phyloP scores from a whole-genome alignment of 257 asterid genomes.

The Voacanga thouarsii region DNA sequence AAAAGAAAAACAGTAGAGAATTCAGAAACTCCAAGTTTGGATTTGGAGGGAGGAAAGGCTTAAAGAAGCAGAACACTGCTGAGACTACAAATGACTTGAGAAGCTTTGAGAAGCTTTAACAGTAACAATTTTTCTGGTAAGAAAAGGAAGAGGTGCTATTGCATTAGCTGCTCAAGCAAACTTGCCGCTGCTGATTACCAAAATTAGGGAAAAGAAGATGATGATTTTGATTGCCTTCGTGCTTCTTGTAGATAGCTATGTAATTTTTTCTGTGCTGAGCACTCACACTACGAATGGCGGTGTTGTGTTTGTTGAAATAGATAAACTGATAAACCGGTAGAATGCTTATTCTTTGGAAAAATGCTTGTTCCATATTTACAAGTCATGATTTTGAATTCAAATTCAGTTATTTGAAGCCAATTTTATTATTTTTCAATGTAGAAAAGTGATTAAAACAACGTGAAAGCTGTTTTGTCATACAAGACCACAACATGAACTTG shows the following conservation, averaged over 20 bases:
- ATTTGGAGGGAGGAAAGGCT: constrained; percentile 87
- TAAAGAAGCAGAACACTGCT: constrained; percentile 82
- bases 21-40: constrained; percentile 67
- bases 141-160: constrained; percentile 41
- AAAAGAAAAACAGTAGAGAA: constrained; percentile 51
- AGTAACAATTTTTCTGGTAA: constrained; percentile 38
- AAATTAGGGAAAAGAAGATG: not conserved
- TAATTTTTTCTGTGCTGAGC: not conserved
- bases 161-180: not conserved
- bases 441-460: too few species aligned
- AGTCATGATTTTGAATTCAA: too few species aligned
- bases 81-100: constrained; percentile 77
- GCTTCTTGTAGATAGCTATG: not conserved
- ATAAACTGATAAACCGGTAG: too few species aligned
- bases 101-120: constrained; percentile 45
- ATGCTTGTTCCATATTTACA: not conserved
- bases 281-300: too few species aligned
- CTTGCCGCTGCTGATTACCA: not conserved
- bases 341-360: not conserved
- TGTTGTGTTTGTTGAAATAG: too few species aligned
- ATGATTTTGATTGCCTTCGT: not conserved
- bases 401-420: not conserved
- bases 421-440: too few species aligned
- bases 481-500: too few species aligned
- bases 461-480: too few species aligned